A percentile compares a stretch with the other conserved stretches of the same genome.
Conservation (phyloP, 1,139 yeast genomes). For the Yamadazyma taylorii region DNA sequence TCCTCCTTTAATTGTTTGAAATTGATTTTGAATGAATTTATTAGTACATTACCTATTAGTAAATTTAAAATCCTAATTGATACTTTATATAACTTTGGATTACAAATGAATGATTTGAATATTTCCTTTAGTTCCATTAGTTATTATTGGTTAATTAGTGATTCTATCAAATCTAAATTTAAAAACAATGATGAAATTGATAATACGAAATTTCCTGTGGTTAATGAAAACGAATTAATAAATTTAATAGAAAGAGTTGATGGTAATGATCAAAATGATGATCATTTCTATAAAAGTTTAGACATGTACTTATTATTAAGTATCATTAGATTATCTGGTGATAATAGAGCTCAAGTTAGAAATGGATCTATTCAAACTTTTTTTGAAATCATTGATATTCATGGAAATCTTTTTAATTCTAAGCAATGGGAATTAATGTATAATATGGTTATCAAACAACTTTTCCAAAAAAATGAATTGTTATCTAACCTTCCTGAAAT, state of each 20-base stretch:
- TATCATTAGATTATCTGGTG: slow-evolving; percentile 62
- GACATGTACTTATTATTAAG: slow-evolving; percentile 67
- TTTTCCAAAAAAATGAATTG: slow-evolving; percentile 27
- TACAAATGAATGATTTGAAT: slow-evolving; percentile 71
- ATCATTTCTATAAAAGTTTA: slow-evolving; percentile 32
- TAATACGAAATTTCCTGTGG: slow-evolving; percentile 8
- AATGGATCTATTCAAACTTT: slow-evolving; percentile 89
- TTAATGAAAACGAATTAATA: slow-evolving; percentile 13
- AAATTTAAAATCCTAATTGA: slow-evolving; percentile 67
- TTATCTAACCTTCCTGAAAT: slow-evolving; percentile 41
- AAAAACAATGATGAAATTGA: slow-evolving; percentile 1
- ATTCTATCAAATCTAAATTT: slow-evolving; percentile 50
- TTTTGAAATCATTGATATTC: slow-evolving; percentile 80
- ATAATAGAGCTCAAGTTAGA: slow-evolving; percentile 74
- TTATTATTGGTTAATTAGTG: slow-evolving; percentile 89
- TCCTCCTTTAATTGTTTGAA: slow-evolving; percentile 80
- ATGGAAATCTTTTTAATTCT: slow-evolving; percentile 49
- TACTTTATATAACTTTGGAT: slow-evolving; percentile 67
- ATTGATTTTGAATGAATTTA: slow-evolving; percentile 79
- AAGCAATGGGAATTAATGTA: slow-evolving; percentile 60
- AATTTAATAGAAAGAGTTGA: slow-evolving; percentile 7
- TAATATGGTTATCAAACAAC: slow-evolving; percentile 32
- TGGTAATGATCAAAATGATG: slow-evolving; percentile 13
- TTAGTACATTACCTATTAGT: slow-evolving; percentile 63
- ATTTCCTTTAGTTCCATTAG: slow-evolving; percentile 89